Evolutionary conservation across 2,329 filamentous ascomycete species (phyloP), one percentile per base, ranked within the genome.

Genomic region (Arthrobotrys iridis): DNA sequence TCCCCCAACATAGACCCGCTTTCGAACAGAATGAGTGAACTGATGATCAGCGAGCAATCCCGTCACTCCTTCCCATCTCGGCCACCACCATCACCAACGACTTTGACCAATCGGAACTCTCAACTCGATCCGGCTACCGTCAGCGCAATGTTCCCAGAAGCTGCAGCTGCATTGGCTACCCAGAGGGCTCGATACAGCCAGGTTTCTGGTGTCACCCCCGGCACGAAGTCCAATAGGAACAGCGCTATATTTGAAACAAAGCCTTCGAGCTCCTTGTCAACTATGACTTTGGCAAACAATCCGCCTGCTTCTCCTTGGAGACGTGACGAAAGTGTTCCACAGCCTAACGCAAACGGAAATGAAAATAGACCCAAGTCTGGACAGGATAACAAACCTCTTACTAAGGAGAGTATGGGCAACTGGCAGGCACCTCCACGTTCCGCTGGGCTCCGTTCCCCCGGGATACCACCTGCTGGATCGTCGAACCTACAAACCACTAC

Each of bases 91-190:
- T 80, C 79, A 20, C 79, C 91, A 66, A 92, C 91, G 57, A 88
- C 93, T 10, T 87, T 90, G 59, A 88, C 89, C 59, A 98, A 97
- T 85, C 90, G 95, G 79, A 95, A 96, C 82, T 98, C 95, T 48
- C 93, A 91, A n/a, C 88, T 99, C 67, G 94, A 98, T 81, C 87
- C 92, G 3, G 93, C 90, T 30, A 96, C 93, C 22, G 97, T 99
- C 83, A 97, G 97, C 83, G 93, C 93, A 80, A 98, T 99, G 95
- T 99, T 99, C 82, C 95, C 95, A 4, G 95, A 99, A 84, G 95
- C 95, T 46, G 95, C 95, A 11, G 94, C 94, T 43, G 95, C 95
- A n/a, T 98, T 99, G 82, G 94, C 94, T 24, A 96, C 95, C 76
- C 94, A 99, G 83, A 97, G 97, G 85, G 94, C 93, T 71, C 96